Base-by-base conservation (phyloP, 192 early-diverging fungal genomes). In the Backusella psychrophila region DNA sequence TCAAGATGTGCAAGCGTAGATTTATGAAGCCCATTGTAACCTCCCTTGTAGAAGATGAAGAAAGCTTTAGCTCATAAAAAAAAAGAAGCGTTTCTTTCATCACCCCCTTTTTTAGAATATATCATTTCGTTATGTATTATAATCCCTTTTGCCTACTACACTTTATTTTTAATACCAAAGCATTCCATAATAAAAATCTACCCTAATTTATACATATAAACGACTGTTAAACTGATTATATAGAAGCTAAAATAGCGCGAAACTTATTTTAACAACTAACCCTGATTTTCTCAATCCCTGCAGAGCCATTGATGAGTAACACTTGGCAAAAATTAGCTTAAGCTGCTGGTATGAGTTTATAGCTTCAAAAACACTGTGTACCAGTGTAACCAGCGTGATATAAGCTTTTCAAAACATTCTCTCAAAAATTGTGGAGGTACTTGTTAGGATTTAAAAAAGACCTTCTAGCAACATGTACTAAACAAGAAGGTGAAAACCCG, bases 1-100 rank as follows among this genome's bases (percentile, higher is more conserved):
- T 89, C 86, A 94, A 94, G 82, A 31, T 34, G 35, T 12, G 52
- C n/a, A 81, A 81, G 34, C 72, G 76, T 17, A 41, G 44, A 23
- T 70, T n/a, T 6, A 67, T 79, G 67, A 79, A 75, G 42, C 74
- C 74, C n/a, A 31, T 75, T 19, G 74, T 59, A 12, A 66, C 52
- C 42, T 23, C 66, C 23, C 29, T 68, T n/a, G 35, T 69, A 69
- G 35, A 26, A 69, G 68, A 38, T 35, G 35, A 69, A 69, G 68
- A 35, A 69, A 21, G 21, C 12, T 7, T 8, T 26, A 2, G 2
- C 29, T 29, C 23, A 63, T 29, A 26, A 69, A 69, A 23, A 38
- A 69, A 69, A 15, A 35, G 4, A 67, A 67, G 14, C 14, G 6
- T 67, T 67, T 69, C 35, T 69, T 39, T 23, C 39, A 36, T 5